Evolutionary conservation across 192 early-diverging fungal species (phyloP).

Genomic region (Obelidium mucronatum): DNA sequence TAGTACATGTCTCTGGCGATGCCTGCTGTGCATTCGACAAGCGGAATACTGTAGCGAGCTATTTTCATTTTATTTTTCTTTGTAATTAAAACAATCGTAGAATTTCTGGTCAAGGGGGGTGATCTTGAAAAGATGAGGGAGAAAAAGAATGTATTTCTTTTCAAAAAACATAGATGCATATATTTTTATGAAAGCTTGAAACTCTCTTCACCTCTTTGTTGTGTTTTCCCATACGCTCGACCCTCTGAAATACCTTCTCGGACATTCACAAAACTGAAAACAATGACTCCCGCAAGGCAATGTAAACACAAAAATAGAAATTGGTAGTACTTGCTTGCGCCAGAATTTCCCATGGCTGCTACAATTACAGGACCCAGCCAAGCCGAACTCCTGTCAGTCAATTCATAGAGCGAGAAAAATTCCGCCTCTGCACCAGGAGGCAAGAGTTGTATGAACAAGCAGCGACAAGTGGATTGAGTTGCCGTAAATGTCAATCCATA

Average conservation of each 20-base stretch:
- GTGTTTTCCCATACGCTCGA: background rate
- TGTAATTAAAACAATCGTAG: background rate
- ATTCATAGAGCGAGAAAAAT: conserved; percentile 73
- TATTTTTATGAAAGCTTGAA: too few species aligned
- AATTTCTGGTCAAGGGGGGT: background rate
- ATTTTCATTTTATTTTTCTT: background rate
- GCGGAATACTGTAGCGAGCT: background rate
- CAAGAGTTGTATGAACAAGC: conserved; percentile 67
- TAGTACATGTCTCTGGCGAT: conserved; percentile 38
- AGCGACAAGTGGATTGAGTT: conserved; percentile 57
- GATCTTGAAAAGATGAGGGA: too few species aligned
- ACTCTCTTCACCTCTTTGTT: too few species aligned
- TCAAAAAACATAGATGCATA: too few species aligned
- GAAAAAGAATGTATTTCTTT: too few species aligned
- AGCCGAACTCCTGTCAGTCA: conserved; percentile 69
- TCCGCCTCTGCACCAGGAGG: conserved; percentile 72
- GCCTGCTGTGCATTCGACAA: background rate
- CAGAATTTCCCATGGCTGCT: conserved; percentile 62
- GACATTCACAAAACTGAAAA: conserved; percentile 10
- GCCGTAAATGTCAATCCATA: conserved; percentile 69
- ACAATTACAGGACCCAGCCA: conserved; percentile 79
- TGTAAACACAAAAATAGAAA: conserved; percentile 10
- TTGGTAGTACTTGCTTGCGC: conserved; percentile 4
- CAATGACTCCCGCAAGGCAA: background rate
- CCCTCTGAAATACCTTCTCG: background rate